phyloP scores from a whole-genome alignment of 208 protist species.

The Leishmania gerbilli region DNA sequence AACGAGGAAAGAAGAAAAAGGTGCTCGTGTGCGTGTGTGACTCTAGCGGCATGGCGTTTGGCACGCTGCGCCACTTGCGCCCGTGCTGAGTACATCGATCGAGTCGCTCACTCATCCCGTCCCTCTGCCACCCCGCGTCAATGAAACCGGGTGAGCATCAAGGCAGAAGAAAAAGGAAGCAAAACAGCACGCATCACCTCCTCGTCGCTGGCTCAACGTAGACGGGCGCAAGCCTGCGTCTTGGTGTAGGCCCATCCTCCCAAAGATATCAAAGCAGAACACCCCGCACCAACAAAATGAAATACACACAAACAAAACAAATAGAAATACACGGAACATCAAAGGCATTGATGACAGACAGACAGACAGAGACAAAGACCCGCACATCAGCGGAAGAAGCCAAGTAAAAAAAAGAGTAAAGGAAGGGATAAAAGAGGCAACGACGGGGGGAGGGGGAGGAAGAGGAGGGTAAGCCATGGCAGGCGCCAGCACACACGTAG shows the following conservation, averaged over 20 bases:
- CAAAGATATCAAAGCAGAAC: background rate
- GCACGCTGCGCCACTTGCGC: background rate
- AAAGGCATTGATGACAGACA: background rate
- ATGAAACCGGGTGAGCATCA: background rate
- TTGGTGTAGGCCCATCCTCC: background rate
- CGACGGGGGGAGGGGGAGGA: background rate
- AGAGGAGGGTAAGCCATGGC: background rate
- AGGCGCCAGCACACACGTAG: background rate
- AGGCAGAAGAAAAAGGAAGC: background rate
- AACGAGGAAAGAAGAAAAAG: background rate
- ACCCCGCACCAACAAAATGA: background rate
- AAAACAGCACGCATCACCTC: background rate
- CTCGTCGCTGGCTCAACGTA: background rate
- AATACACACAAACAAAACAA: background rate
- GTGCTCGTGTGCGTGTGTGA: background rate
- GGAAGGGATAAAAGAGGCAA: background rate
- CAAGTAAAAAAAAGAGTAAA: background rate
- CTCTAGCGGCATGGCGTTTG: no score
- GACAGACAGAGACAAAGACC: background rate
- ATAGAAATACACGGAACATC: background rate
- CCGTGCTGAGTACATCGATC: background rate
- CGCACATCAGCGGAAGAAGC: background rate
- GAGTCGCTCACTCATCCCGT: background rate
- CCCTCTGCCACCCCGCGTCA: background rate
- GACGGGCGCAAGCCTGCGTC: background rate